Evolutionary conservation across 805 yeast species (phyloP).

Genomic region (Kodamaea laetipori): DNA sequence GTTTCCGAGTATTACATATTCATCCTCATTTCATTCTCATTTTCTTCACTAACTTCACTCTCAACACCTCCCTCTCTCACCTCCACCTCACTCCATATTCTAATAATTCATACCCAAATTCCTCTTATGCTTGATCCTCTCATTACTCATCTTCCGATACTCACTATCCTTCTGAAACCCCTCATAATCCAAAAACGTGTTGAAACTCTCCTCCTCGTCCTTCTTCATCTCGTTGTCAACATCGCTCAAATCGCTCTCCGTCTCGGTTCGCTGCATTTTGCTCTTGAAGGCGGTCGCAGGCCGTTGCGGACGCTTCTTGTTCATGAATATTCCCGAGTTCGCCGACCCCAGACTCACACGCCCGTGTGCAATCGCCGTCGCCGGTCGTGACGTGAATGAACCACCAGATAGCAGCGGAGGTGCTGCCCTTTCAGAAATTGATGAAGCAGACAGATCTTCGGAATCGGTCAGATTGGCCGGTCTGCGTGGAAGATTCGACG

Average conservation of each 20-base stretch:
- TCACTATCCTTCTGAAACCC: constrained; percentile 14
- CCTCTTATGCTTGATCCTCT: constrained; percentile 3
- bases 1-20: no score
- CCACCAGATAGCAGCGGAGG: neutral
- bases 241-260: constrained; percentile 30
- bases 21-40: no score
- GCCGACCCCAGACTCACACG: constrained; percentile 9
- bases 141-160: constrained; percentile 10
- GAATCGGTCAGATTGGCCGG: constrained; percentile 5
- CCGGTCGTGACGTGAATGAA: neutral
- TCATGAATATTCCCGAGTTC: constrained; percentile 17
- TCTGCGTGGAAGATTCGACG: neutral
- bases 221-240: constrained; percentile 23
- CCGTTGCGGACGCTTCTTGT: constrained; percentile 4
- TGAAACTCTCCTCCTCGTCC: constrained; percentile 16
- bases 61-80: no score
- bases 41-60: neutral
- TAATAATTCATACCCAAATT: constrained; percentile 1
- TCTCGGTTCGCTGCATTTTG: constrained; percentile 8
- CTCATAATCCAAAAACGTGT: constrained; percentile 15
- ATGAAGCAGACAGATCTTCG: neutral
- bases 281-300: neutral
- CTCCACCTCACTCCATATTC: neutral
- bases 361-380: constrained; percentile 5
- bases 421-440: neutral